These are phyloP conservation scores for Neonectria hederae DNA, from an alignment of 2,329 filamentous ascomycete genomes.

Conservation along the genomic window DNA sequence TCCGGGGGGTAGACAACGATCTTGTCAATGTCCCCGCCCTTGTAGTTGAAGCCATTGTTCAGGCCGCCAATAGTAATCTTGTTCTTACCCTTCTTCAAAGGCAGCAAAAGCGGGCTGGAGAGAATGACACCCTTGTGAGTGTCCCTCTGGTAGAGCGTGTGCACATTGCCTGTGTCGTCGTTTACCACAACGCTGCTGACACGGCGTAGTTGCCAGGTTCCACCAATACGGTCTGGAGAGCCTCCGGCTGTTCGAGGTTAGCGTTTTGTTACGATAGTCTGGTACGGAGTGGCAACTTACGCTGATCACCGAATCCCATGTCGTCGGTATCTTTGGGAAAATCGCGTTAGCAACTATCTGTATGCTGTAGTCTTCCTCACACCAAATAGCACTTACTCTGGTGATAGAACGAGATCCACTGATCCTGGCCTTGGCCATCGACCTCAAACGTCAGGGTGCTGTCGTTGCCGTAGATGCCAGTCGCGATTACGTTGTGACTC, in stretches of 20 bases:
- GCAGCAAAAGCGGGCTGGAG: constrained; percentile 64
- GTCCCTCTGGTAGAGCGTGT: constrained; percentile 63
- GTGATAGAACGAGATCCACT: constrained; percentile 66
- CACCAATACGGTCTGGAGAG: constrained; percentile 66
- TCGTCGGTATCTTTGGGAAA: constrained; percentile 60
- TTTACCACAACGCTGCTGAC: constrained; percentile 70
- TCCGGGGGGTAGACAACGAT: constrained; percentile 70
- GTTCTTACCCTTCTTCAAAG: constrained; percentile 62
- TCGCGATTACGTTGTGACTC: constrained; percentile 56
- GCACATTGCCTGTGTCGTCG: constrained; percentile 52
- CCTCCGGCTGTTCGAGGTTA: constrained; percentile 52
- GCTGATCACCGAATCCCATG: constrained; percentile 67
- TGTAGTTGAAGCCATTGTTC: constrained; percentile 64
- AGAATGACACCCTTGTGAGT: constrained; percentile 67
- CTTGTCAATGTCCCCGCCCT: constrained; percentile 66
- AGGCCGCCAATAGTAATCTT: constrained; percentile 67
- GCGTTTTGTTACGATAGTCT: background rate
- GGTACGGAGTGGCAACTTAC: constrained; percentile 34
- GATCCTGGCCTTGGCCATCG: constrained; percentile 56
- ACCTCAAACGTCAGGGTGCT: constrained; percentile 61
- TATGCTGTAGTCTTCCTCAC: no score
- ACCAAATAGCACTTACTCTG: constrained; percentile 49
- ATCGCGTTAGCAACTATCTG: background rate
- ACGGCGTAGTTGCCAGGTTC: constrained; percentile 67
- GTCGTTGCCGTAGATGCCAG: constrained; percentile 62